Evolutionary conservation across 345 rosid species (phyloP), one percentile per base, ranked within the genome.

Genomic region (Leavenworthia alabamica): DNA sequence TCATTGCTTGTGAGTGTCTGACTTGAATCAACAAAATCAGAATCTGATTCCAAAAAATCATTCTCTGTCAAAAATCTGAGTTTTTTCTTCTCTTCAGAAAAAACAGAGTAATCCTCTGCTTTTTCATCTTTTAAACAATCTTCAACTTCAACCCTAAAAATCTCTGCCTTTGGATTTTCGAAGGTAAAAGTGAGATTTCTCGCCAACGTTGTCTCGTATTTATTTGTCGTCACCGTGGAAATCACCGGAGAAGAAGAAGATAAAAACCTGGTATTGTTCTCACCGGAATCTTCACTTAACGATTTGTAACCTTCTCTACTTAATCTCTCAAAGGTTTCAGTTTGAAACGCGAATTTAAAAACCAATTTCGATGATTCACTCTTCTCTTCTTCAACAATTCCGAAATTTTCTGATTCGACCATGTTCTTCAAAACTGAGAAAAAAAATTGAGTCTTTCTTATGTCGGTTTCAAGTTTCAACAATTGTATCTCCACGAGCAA

Each of bases 321-420:
- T 47, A 80, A 70, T 41, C 75, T 82, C 66, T 77, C 78, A 13
- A 65, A 76, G 13, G 81, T 79, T 61, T 75, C 86, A 6, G 79
- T 79, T 62, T 78, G 95, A 64, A 77, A 92, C 68, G 86, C 70
- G 79, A 92, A 92, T 56, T 90, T 82, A 72, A 86, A 80, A 60
- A 75, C 45, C 41, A 78, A 67, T 16, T 81, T 74, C 9, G 90
- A 74, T 2, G 78, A 48, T n/a, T 80, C 82, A 7, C 48, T 68
- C 28, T 62, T 77, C 17, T 37, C 41, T 17, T 70, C 24, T 31
- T 22, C 53, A 14, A 53, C 72, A 32, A 46, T 36, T 19, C 40
- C 2, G 1, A 14, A 27, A 23, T 65, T 33, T 35, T 55, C 64
- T 3, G 10, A 57, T 26, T 57, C 53, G 8, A 41, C n/a, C 74